phyloP scores from a whole-genome alignment of 176 grass and related monocot species.

The Secale cereale region DNA sequence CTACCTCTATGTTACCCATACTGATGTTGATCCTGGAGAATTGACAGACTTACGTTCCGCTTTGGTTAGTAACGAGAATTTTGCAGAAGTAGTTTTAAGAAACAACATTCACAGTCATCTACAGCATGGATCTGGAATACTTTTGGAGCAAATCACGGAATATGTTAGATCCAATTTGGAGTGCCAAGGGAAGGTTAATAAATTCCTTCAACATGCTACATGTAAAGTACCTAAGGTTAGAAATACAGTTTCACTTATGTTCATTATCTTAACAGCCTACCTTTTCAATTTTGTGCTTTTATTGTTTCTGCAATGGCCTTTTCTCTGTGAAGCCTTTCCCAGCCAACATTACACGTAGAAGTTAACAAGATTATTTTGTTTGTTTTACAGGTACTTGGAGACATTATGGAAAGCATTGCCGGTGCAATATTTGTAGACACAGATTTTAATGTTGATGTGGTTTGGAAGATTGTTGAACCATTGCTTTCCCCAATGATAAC shows the following conservation, averaged over 20 bases:
- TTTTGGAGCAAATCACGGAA: conserved; percentile 77
- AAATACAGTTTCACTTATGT: conserved; percentile 9
- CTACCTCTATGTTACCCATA: conserved; percentile 64
- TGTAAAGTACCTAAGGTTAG: conserved; percentile 84
- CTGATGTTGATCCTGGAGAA: conserved; percentile 82
- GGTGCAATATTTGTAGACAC: conserved; percentile 79
- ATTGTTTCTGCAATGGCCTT: conserved; percentile 13
- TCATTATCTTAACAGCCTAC: background rate
- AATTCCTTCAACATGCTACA: conserved; percentile 39
- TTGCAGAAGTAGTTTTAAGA: conserved; percentile 75
- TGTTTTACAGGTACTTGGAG: conserved; percentile 70
- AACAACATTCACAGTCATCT: conserved; percentile 74
- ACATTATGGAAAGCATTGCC: conserved; percentile 87
- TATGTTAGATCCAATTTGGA: conserved; percentile 54
- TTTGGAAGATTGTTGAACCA: conserved; percentile 78
- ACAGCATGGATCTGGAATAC: conserved; percentile 81
- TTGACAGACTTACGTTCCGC: conserved; percentile 80
- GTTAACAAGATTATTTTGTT: conserved; percentile 16
- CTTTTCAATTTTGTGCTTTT: background rate
- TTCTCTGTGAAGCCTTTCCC: background rate
- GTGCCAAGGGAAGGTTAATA: conserved; percentile 31
- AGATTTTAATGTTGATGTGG: conserved; percentile 61
- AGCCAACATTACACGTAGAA: background rate
- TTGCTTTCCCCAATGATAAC: conserved; percentile 86
- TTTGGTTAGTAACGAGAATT: conserved; percentile 90